Evolutionary conservation across 345 rosid genomes (phyloP), one percentile per base, ranked within the genome.

Genomic region (Citrus maxima): DNA sequence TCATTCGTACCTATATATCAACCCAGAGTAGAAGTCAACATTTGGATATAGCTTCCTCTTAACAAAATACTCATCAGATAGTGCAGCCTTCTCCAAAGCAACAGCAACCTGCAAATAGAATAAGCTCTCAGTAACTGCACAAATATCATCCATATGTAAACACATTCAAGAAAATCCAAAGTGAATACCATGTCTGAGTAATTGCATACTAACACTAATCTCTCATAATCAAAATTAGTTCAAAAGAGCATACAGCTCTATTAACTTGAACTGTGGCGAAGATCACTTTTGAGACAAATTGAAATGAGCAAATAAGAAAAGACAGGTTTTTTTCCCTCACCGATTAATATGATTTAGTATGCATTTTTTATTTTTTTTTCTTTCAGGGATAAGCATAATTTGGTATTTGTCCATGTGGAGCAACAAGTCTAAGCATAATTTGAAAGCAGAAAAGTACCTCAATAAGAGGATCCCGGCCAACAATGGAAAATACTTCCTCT

Each of bases 1-100:
- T 56, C 72, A 19, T 21, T 28, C 59, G 1, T 84, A 96, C 99
- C 99, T 88, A 78, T 96, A 93, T 68, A 96, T 96, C 78, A 94
- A 82, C 49, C 99, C 99, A 38, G 98, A 94, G 85, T 96, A 96
- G 89, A 96, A 96, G 89, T 96, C 99, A 76, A 96, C 98, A 86
- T 96, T 96, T 24, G 99, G 99, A 84, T 96, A 96, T 32, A 96
- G 86, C 86, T 93, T 90, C 80, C 99, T 93, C 92, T 91, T 87
- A 61, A 93, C 86, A 80, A 96, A 96, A 67, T 93, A 96, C 62
- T 94, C 97, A 61, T 96, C 99, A 19, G 98, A 89, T 21, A 96
- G 90, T 64, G 98, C 99, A 77, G 98, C 98, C 85, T 93, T 91
- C 90, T 95, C 98, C 82, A 95, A 86, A 82, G 97, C 93, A 87